Evolutionary conservation across 495 filamentous ascomycete species (phyloP), one percentile per base, ranked within the genome.

Genomic region (Apiosordaria backusii): DNA sequence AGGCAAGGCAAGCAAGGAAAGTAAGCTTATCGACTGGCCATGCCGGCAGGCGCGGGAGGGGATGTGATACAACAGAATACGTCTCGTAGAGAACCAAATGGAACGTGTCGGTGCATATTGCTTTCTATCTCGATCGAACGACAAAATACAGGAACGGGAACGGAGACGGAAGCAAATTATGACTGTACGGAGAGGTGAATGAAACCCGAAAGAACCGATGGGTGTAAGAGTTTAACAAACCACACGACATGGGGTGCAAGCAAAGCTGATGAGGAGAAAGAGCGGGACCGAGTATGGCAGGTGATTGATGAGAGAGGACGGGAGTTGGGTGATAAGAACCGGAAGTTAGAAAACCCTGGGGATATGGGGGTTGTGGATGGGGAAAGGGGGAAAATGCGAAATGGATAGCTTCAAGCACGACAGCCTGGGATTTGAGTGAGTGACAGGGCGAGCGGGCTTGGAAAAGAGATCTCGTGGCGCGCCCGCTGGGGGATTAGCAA

Each of bases 381-480:
- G 19, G 16, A 25, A 27, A 59, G 7, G 4, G n/a, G 15, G 16
- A 26, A 6, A 59, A 59, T 59, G 23, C 4, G 24, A 23, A 59
- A 18, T 27, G 26, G 26, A 25, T 45, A 59, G 24, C 40, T 52
- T 54, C 61, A 27, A 52, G 10, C 61, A 59, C 57, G 57, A 59
- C 57, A 59, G 50, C 50, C 50, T 26, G 40, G 57, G 57, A 22
- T 52, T 60, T 18, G 50, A 55, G 35, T 19, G 29, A 24, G 7
- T 7, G 27, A 29, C 27, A 45, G 35, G 35, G 35, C 35, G 5
- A 15, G 9, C 35, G 35, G 7, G 27, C 27, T 4, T 45, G 5
- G 35, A 45, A 13, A 45, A 45, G 10, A 1, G 35, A 45, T 18
- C 35, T 45, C 35, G 35, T 45, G 35, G 35, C 35, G 35, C 35